These are phyloP conservation scores for Aureobasidium leucospermi DNA, from an alignment of 2,329 filamentous ascomycete genomes.

Conservation along the genomic window DNA sequence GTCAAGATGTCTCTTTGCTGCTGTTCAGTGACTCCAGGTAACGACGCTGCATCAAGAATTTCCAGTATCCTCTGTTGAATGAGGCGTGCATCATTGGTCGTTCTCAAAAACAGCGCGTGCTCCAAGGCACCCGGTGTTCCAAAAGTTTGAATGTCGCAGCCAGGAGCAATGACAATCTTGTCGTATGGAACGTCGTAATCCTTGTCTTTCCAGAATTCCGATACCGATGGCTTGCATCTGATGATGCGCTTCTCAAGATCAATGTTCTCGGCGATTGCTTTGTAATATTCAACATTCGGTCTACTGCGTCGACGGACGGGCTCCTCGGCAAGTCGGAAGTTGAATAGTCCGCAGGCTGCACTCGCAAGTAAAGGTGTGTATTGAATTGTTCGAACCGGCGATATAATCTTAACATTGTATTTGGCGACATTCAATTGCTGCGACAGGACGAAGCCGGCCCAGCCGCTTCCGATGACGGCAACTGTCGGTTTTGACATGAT, in stretches of 20 bases:
- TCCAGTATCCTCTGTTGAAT: constrained; percentile 31
- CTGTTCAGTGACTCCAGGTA: constrained; percentile 24
- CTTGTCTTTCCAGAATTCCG: constrained; percentile 24
- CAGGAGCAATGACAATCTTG: constrained; percentile 35
- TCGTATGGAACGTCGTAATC: constrained; percentile 37
- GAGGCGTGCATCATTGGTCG: constrained; percentile 28
- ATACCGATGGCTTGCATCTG: constrained; percentile 28
- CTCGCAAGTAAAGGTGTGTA: constrained; percentile 40
- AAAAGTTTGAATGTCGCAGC: constrained; percentile 36
- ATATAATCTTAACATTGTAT: constrained; percentile 36
- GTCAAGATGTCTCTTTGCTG: constrained; percentile 30
- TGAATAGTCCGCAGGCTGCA: constrained; percentile 39
- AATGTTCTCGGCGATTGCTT: constrained; percentile 33
- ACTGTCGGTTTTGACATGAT: constrained; percentile 15
- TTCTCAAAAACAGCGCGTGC: constrained; percentile 33
- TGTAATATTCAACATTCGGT: constrained; percentile 29
- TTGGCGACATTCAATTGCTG: constrained; percentile 30
- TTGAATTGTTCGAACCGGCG: constrained; percentile 35
- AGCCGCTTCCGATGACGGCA: constrained; percentile 35
- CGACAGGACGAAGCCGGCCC: constrained; percentile 34
- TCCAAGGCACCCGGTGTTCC: constrained; percentile 33
- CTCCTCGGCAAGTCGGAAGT: constrained; percentile 40
- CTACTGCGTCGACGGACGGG: constrained; percentile 32
- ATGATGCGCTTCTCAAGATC: constrained; percentile 31
- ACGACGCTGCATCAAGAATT: constrained; percentile 31